Base-by-base conservation (phyloP, 106 monocot species). In the Posidonia australis region DNA sequence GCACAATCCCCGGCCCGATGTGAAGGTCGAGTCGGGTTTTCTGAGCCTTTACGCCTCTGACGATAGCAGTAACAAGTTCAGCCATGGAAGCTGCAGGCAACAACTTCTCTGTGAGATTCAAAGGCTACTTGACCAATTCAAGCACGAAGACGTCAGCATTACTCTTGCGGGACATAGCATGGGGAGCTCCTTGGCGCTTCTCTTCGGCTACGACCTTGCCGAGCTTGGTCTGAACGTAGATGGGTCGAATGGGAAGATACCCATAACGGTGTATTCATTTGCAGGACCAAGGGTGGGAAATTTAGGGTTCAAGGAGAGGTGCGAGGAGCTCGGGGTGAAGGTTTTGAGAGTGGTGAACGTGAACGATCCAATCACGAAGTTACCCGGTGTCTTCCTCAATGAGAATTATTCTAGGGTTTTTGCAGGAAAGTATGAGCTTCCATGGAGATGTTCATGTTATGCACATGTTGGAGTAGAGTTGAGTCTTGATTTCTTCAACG, bases 391-490 rank as follows among this genome's bases (percentile, higher is more conserved):
- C 10, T 68, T 78, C 55, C 59, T 73, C 20, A 78, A 78, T 60
- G 78, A 78, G 41, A 72, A 78, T 68, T 13, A 41, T 13, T 62
- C 54, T 19, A 46, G 64, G 44, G 58, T 54, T 51, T 46, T 64
- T 7, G 57, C 24, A 5, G 52, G 22, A 2, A 49, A 29, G 24
- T 62, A 44, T 24, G 76, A 58, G 36, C 46, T 58, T 19, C 77
- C 66, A 21, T 71, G 77, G 72, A 67, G 62, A 21, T 53, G 31
- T 21, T 63, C 62, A 10, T 78, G 63, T 20, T 78, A 78, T 20
- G 67, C 69, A 18, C 78, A 78, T 51, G 78, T 78, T 1, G 78
- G 78, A 20, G 78, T 78, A 0, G 73, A 78, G 49, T 25, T 78
- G 32, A 63, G 63, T 0, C 67, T 78, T 1, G 69, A 78, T 25